These are phyloP conservation scores for Penicillium vulpinum DNA, from an alignment of 2,329 filamentous ascomycete genomes.

Conservation along the genomic window DNA sequence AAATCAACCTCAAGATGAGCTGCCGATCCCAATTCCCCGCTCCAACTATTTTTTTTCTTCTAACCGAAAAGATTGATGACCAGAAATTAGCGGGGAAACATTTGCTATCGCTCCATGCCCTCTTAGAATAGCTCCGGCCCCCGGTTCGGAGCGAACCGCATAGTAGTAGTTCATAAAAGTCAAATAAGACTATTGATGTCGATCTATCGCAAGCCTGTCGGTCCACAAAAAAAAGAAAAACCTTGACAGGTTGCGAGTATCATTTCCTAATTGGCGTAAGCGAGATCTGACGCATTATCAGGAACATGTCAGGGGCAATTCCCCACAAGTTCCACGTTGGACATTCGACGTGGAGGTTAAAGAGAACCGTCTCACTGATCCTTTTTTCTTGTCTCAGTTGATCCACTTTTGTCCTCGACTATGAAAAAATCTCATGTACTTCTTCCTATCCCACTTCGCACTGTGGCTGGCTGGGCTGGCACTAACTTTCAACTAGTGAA, in stretches of 20 bases:
- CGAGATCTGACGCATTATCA: slow-evolving; percentile 8
- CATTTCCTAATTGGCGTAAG: slow-evolving; percentile 22
- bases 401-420: neutral
- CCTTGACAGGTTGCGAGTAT: slow-evolving; percentile 14
- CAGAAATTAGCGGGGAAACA: neutral
- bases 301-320: slow-evolving; percentile 14
- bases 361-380: too few relatives aligned
- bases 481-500: neutral
- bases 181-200: neutral
- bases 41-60: too few relatives aligned
- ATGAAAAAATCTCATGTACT: neutral
- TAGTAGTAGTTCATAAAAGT: neutral
- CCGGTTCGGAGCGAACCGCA: neutral
- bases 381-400: neutral
- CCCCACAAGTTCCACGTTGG: slow-evolving; percentile 6
- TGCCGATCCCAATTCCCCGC: neutral
- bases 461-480: neutral
- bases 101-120: slow-evolving; percentile 7
- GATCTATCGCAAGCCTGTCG: neutral
- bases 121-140: neutral
- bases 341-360: too few relatives aligned
- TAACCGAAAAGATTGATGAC: neutral
- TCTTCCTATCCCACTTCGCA: neutral
- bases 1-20: neutral
- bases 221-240: slow-evolving; percentile 8